phyloP scores from a whole-genome alignment of 2,329 filamentous ascomycete species.

The Phaeosphaeriaceae sp. region DNA sequence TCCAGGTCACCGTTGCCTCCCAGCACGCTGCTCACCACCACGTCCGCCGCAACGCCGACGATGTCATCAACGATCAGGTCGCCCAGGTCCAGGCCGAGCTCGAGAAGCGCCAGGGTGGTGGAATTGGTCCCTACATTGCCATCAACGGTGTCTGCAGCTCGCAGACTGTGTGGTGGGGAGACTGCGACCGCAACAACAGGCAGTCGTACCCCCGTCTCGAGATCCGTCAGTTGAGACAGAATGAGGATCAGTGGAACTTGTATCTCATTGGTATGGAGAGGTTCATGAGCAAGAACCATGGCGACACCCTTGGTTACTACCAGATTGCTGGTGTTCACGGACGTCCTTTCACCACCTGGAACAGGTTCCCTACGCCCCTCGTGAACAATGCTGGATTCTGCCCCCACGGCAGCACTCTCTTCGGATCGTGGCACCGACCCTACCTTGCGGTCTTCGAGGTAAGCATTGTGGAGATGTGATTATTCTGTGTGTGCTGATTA shows the following conservation, averaged over 20 bases:
- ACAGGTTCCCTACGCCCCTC: constrained; percentile 50
- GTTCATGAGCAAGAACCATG: constrained; percentile 72
- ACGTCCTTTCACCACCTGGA: constrained; percentile 69
- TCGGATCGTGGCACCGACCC: constrained; percentile 83
- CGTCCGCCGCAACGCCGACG: constrained; percentile 23
- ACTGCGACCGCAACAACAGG: constrained; percentile 30
- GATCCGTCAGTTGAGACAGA: constrained; percentile 70
- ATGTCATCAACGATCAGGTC: constrained; percentile 26
- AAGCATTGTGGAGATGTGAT: constrained; percentile 8
- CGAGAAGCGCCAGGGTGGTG: constrained; percentile 24
- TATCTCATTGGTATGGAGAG: constrained; percentile 77
- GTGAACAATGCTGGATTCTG: constrained; percentile 73
- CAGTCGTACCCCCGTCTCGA: constrained; percentile 63
- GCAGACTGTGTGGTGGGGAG: constrained; percentile 27
- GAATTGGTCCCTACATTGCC: constrained; percentile 27
- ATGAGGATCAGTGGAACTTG: constrained; percentile 73
- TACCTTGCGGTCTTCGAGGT: constrained; percentile 72
- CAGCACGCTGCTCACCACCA: constrained; percentile 34
- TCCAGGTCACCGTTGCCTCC: constrained; percentile 41
- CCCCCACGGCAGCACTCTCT: constrained; percentile 75
- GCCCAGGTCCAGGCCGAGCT: constrained; percentile 30
- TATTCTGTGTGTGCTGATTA: neutral
- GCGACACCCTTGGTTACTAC: constrained; percentile 74
- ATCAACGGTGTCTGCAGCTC: constrained; percentile 39
- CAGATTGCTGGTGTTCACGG: constrained; percentile 82